Conservation (phyloP, 257 asterid species). For the Nemophila menziesii region DNA sequence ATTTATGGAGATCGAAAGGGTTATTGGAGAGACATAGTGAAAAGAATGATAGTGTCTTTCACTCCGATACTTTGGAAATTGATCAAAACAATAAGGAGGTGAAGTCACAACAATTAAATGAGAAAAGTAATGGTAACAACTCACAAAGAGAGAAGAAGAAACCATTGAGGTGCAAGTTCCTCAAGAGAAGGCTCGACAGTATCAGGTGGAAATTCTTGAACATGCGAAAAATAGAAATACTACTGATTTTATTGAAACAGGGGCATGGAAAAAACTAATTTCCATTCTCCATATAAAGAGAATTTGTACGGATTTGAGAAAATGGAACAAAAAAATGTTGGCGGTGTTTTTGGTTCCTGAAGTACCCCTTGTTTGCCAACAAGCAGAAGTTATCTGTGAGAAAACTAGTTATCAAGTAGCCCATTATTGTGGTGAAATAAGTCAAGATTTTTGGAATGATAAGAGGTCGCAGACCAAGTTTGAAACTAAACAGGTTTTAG, state of each 20-base stretch:
- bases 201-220: constrained; percentile 94
- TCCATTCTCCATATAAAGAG: constrained; percentile 88
- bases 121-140: constrained; percentile 21
- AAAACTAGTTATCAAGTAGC: constrained; percentile 88
- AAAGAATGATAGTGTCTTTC: constrained; percentile 67
- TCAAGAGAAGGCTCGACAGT: constrained; percentile 84
- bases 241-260: constrained; percentile 94
- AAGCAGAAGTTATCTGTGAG: constrained; percentile 96
- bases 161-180: constrained; percentile 27
- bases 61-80: constrained; percentile 66
- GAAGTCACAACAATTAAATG: constrained; percentile 15
- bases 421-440: constrained; percentile 99
- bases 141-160: constrained; percentile 35
- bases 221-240: constrained; percentile 89
- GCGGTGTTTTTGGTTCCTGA: constrained; percentile 97
- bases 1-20: too few species aligned
- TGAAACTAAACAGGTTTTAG: constrained; percentile 93
- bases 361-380: constrained; percentile 98
- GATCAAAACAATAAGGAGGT: constrained; percentile 42
- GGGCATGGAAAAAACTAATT: constrained; percentile 93
- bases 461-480: constrained; percentile 96
- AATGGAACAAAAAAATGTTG: constrained; percentile 63
- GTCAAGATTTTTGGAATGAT: constrained; percentile 99
- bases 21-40: constrained; percentile 83
- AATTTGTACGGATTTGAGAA: constrained; percentile 50